These are phyloP conservation scores for Ustilago hordei DNA, from an alignment of 1,284 basidiomycete genomes.

Conservation along the genomic window DNA sequence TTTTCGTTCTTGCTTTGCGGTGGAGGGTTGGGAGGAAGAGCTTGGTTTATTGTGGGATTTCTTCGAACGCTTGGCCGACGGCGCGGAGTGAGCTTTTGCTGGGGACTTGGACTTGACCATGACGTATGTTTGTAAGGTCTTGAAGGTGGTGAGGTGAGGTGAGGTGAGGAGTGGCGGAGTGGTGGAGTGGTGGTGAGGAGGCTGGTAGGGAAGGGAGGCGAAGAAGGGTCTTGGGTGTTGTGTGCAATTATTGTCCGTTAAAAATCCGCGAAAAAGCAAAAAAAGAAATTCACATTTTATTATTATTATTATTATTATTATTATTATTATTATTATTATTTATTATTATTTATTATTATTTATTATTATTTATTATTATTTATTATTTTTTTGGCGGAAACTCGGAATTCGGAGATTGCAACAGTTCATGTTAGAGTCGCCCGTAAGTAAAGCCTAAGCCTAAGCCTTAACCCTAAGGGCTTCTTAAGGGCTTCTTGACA, in stretches of 20 bases:
- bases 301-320: no score
- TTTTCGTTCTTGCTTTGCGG: constrained; percentile 23
- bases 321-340: no score
- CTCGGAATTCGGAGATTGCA: constrained; percentile 46
- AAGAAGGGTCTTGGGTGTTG: not conserved
- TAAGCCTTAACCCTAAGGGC: no score
- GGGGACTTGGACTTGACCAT: constrained; percentile 24
- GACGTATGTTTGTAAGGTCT: not conserved
- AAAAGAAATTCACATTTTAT: constrained; percentile 11
- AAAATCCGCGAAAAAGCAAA: not conserved
- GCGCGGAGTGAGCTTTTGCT: not conserved
- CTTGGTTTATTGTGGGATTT: constrained; percentile 8
- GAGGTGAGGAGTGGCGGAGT: constrained; percentile 4
- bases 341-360: no score
- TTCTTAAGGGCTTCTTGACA: no score
- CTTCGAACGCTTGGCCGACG: constrained; percentile 14
- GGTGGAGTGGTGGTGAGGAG: constrained; percentile 10
- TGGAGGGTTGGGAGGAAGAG: constrained; percentile 10
- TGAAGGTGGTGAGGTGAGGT: not conserved
- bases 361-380: no score
- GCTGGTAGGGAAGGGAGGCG: not conserved
- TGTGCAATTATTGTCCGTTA: not conserved
- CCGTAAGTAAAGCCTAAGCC: no score
- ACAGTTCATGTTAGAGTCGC: not conserved
- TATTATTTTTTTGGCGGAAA: no score